Base-by-base conservation (phyloP, 73 alveolate species). In the Durusdinium trenchii region DNA sequence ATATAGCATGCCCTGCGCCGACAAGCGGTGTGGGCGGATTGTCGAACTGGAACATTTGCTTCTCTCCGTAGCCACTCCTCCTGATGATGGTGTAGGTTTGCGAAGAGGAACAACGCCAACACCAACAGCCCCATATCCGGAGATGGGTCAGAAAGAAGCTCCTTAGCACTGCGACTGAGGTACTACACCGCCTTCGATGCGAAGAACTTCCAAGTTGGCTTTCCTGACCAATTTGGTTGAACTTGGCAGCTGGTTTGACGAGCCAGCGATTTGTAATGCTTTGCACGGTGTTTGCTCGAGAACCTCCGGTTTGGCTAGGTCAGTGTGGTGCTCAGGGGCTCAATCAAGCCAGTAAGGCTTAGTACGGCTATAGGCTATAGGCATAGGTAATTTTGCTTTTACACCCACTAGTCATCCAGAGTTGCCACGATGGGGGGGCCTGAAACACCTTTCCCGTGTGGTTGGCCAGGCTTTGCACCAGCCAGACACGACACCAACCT, bases 101-200 rank as follows among this genome's bases (percentile, higher is more conserved):
- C n/a, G n/a, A n/a, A n/a, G n/a, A n/a, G n/a, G n/a, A n/a, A n/a
- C n/a, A n/a, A n/a, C n/a, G n/a, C n/a, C n/a, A n/a, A n/a, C n/a
- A n/a, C n/a, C n/a, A n/a, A n/a, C n/a, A n/a, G n/a, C n/a, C n/a
- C n/a, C n/a, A n/a, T n/a, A n/a, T n/a, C n/a, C n/a, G n/a, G n/a
- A n/a, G n/a, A n/a, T n/a, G n/a, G n/a, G n/a, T n/a, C n/a, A n/a
- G n/a, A n/a, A n/a, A n/a, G n/a, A n/a, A n/a, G n/a, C n/a, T n/a
- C n/a, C n/a, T n/a, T n/a, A n/a, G n/a, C 84, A 36, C 42, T 23
- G 7, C 42, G 40, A 35, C 9, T 36, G 26, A 87, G 95, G 95
- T 87, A 87, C 79, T 87, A 87, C 95, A 87, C 95, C 38, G 95
- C 95, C 30, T 87, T 87, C 50, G 95, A 87, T 62, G 95, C 95